Conservation (phyloP, 2,329 filamentous ascomycete genomes). For the Fusarium sp. region DNA sequence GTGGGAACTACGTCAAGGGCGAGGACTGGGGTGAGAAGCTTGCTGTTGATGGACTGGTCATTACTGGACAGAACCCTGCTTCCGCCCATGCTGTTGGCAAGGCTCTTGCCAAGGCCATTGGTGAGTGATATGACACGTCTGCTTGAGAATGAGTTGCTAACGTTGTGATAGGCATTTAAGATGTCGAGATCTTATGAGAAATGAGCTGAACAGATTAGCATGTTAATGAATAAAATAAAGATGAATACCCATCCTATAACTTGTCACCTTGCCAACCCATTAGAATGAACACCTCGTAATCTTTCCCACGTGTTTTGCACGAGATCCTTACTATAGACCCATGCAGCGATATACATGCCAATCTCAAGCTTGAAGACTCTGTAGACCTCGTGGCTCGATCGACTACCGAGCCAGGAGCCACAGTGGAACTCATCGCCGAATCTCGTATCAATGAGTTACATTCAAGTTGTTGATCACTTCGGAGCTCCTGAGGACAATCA, state of each 20-base stretch:
- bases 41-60: constrained; percentile 62
- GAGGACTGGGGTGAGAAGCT: constrained; percentile 63
- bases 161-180: neutral
- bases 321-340: constrained; percentile 67
- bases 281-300: constrained; percentile 77
- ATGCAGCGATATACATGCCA: constrained; percentile 60
- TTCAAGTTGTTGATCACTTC: constrained; percentile 66
- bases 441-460: constrained; percentile 64
- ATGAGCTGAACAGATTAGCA: constrained; percentile 9
- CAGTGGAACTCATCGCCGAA: constrained; percentile 61
- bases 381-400: constrained; percentile 60
- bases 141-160: neutral
- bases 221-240: neutral
- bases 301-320: constrained; percentile 74
- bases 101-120: constrained; percentile 61
- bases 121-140: constrained; percentile 7
- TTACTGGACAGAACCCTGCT: constrained; percentile 69
- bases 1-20: constrained; percentile 68
- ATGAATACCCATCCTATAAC: neutral
- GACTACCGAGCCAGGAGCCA: constrained; percentile 55
- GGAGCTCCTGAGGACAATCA: constrained; percentile 63
- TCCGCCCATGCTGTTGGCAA: constrained; percentile 64
- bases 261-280: constrained; percentile 71
- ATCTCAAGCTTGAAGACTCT: constrained; percentile 68
- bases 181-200: neutral